phyloP scores from a whole-genome alignment of 2,329 filamentous ascomycete species.

The Cephalotrichum gorgonifer region DNA sequence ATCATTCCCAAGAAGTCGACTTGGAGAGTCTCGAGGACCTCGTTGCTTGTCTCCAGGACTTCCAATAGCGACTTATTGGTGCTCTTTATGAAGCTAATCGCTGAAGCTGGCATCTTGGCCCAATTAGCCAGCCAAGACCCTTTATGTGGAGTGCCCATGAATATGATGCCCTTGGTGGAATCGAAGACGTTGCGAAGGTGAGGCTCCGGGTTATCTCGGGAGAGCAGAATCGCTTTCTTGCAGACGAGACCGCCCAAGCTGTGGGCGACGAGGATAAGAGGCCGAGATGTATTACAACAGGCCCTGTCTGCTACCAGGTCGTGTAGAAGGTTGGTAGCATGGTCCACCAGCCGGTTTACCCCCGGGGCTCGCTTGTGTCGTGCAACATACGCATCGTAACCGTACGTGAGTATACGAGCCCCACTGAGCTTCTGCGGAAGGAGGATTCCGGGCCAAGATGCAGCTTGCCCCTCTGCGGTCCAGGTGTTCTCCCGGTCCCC shows the following conservation, averaged over 20 bases:
- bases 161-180: conserved; percentile 17
- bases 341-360: conserved; percentile 15
- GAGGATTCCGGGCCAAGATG: conserved; percentile 23
- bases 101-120: conserved; percentile 10
- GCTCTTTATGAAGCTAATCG: conserved; percentile 10
- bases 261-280: conserved; percentile 25
- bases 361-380: conserved; percentile 7
- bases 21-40: conserved; percentile 15
- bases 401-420: conserved; percentile 26
- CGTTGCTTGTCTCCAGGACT: conserved; percentile 15
- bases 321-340: conserved; percentile 19
- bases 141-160: conserved; percentile 27
- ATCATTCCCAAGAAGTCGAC: conserved; percentile 17
- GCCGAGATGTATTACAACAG: conserved; percentile 11
- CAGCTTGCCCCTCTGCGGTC: conserved; percentile 16
- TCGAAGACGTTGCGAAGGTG: conserved; percentile 19
- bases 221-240: conserved; percentile 23
- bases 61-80: conserved; percentile 19
- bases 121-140: conserved; percentile 23
- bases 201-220: conserved; percentile 17
- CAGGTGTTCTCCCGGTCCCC: conserved; percentile 27
- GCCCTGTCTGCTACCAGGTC: conserved; percentile 15
- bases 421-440: conserved; percentile 17
- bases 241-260: conserved; percentile 28
- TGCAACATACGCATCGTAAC: conserved; percentile 25